These are phyloP conservation scores for Phialophora verrucosa DNA, from an alignment of 2,329 filamentous ascomycete species.

Conservation along the genomic window DNA sequence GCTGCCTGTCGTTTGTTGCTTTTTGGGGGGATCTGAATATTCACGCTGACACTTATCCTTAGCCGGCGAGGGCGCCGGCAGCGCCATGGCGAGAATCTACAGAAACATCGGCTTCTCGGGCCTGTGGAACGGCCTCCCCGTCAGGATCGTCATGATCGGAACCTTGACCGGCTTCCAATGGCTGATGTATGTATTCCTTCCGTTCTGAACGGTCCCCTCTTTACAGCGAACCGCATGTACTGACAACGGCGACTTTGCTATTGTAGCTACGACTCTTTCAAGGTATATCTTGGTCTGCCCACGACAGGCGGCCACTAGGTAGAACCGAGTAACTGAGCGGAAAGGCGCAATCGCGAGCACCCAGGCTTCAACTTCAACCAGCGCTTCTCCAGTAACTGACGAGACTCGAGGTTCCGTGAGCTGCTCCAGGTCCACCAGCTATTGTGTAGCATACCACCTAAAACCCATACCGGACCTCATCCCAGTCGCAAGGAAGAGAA, in stretches of 20 bases:
- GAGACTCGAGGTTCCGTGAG: neutral
- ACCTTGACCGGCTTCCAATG: constrained; percentile 54
- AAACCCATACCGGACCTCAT: too few relatives aligned
- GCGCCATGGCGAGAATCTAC: constrained; percentile 80
- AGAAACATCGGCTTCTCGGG: constrained; percentile 82
- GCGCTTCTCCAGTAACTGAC: neutral
- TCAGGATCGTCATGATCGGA: constrained; percentile 89
- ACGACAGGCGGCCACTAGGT: constrained; percentile 72
- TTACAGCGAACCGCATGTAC: neutral
- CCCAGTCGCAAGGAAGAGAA: too few relatives aligned
- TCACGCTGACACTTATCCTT: constrained; percentile 41
- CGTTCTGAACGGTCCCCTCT: neutral
- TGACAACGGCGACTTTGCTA: constrained; percentile 1
- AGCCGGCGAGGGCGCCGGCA: constrained; percentile 76
- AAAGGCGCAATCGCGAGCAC: neutral
- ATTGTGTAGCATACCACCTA: neutral
- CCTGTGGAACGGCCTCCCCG: constrained; percentile 89
- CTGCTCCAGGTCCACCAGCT: neutral
- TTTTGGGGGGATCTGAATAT: neutral
- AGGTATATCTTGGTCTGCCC: constrained; percentile 82
- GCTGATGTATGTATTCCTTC: constrained; percentile 31
- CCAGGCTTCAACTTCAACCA: neutral
- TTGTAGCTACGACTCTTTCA: constrained; percentile 76
- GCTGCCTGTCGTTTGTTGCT: neutral
- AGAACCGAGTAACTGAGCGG: too few relatives aligned